Percentiles rank a stretch among this genome's conserved stretches.
These are phyloP conservation scores for Cystofilobasidium ferigula DNA, from an alignment of 768 basidiomycete species.

Conservation along the genomic window DNA sequence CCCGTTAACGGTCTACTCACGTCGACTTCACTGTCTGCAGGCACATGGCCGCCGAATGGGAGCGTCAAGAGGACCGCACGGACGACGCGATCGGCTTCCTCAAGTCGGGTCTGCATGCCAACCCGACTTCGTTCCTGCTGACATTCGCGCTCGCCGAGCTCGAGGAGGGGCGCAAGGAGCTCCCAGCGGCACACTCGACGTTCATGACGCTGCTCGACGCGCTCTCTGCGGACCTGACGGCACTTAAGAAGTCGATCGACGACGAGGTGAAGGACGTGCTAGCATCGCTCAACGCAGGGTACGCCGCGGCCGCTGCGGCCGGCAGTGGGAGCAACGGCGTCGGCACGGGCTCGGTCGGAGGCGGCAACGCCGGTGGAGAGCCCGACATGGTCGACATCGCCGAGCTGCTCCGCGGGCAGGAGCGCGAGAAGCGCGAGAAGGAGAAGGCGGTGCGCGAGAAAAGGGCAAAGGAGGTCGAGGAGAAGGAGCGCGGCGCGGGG, in stretches of 20 bases:
- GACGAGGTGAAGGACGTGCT: slow-evolving; percentile 23
- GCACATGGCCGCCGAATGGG: slow-evolving; percentile 85
- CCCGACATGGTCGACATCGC: slow-evolving; percentile 33
- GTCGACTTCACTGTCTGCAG: slow-evolving; percentile 39
- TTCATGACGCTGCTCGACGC: slow-evolving; percentile 63
- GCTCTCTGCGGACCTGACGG: slow-evolving; percentile 43
- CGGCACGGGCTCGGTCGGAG: slow-evolving; percentile 1
- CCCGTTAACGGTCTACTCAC: not conserved
- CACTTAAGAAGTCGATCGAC: slow-evolving; percentile 32
- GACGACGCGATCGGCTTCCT: slow-evolving; percentile 75
- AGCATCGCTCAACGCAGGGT: slow-evolving; percentile 2
- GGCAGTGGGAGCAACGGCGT: not conserved
- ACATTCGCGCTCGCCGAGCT: slow-evolving; percentile 76
- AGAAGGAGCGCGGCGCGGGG: slow-evolving; percentile 58
- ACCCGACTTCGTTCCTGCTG: slow-evolving; percentile 77
- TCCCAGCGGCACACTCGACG: slow-evolving; percentile 55
- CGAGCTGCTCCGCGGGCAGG: slow-evolving; percentile 36
- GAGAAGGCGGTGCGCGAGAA: slow-evolving; percentile 33
- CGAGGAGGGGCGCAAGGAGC: slow-evolving; percentile 54
- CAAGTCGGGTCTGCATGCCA: slow-evolving; percentile 76
- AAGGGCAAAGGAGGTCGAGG: slow-evolving; percentile 40
- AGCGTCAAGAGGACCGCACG: slow-evolving; percentile 56
- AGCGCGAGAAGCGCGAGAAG: slow-evolving; percentile 34
- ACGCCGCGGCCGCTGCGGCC: not conserved
- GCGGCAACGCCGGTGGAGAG: slow-evolving; percentile 29